phyloP scores from a whole-genome alignment of 257 asterid species.

The Solanum arcanum region DNA sequence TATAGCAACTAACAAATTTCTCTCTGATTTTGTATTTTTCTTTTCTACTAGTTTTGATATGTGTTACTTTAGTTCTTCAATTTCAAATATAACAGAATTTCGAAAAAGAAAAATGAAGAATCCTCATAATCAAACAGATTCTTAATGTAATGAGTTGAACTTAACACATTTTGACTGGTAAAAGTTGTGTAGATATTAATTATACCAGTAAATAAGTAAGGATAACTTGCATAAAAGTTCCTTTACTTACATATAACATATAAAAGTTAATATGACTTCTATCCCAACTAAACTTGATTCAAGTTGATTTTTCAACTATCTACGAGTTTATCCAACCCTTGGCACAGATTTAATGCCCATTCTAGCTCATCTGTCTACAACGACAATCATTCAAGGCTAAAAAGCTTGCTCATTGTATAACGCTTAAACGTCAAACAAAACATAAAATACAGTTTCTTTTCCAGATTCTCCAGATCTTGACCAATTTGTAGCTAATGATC shows the following conservation, averaged over 20 bases:
- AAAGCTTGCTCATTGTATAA: not conserved
- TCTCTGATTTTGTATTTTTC: too few species aligned
- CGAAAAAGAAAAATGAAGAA: not conserved
- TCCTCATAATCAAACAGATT: not conserved
- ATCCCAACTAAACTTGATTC: not conserved
- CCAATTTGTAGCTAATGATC: not conserved
- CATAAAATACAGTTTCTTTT: not conserved
- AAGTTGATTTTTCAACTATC: not conserved
- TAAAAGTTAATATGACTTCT: not conserved
- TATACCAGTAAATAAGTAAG: fast-evolving
- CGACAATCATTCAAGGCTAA: not conserved
- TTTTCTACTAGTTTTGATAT: too few species aligned
- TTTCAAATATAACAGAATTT: too few species aligned
- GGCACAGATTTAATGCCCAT: not conserved
- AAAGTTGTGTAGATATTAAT: not conserved
- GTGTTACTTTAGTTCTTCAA: too few species aligned
- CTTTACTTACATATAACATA: not conserved
- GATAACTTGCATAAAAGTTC: not conserved
- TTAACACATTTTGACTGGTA: not conserved
- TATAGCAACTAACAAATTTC: not conserved
- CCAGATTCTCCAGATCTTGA: not conserved
- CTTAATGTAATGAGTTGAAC: not conserved
- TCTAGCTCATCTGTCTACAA: not conserved
- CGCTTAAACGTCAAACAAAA: not conserved
- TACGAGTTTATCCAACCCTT: not conserved